phyloP scores from a whole-genome alignment of 1,139 yeast genomes.

The Debaryomyces singareniensis region DNA sequence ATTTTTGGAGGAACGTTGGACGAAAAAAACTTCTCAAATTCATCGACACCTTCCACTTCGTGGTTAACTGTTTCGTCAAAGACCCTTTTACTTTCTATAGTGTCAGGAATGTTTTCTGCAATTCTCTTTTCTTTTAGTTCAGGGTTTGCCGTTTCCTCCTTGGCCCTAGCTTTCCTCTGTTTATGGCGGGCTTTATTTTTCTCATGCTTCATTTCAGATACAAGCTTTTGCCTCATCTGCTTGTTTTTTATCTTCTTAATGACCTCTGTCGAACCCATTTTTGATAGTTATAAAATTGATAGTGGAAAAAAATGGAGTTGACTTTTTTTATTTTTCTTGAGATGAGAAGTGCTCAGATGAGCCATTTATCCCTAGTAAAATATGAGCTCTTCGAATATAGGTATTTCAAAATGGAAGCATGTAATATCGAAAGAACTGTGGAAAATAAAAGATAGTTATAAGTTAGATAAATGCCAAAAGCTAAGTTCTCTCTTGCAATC shows the following conservation, averaged over 20 bases:
- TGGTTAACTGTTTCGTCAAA: conserved; percentile 80
- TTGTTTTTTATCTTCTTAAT: conserved; percentile 59
- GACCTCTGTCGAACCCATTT: conserved; percentile 24
- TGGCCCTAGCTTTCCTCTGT: conserved; percentile 69
- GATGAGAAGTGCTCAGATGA: background rate
- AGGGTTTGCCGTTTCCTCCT: conserved; percentile 78
- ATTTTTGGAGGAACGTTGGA: conserved; percentile 66
- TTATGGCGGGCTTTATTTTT: conserved; percentile 74
- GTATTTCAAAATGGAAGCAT: conserved; percentile 12
- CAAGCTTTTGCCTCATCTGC: conserved; percentile 72
- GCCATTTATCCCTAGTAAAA: no score
- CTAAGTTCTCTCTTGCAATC: conserved; percentile 12
- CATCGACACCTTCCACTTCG: conserved; percentile 80
- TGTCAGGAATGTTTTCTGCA: conserved; percentile 73
- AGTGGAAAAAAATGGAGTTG: background rate
- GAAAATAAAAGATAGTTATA: conserved; percentile 13
- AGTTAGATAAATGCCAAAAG: conserved; percentile 13
- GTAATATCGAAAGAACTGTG: conserved; percentile 12
- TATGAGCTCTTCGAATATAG: background rate
- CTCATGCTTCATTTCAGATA: conserved; percentile 67
- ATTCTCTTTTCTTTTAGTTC: conserved; percentile 75
- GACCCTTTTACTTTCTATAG: conserved; percentile 83
- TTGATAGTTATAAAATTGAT: background rate
- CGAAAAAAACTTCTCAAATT: conserved; percentile 58
- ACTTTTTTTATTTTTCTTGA: background rate